Percentiles rank a stretch among this genome's conserved stretches.
These are phyloP conservation scores for Pleodorina starrii DNA, from an alignment of 139 green algal genomes.

Conservation along the genomic window DNA sequence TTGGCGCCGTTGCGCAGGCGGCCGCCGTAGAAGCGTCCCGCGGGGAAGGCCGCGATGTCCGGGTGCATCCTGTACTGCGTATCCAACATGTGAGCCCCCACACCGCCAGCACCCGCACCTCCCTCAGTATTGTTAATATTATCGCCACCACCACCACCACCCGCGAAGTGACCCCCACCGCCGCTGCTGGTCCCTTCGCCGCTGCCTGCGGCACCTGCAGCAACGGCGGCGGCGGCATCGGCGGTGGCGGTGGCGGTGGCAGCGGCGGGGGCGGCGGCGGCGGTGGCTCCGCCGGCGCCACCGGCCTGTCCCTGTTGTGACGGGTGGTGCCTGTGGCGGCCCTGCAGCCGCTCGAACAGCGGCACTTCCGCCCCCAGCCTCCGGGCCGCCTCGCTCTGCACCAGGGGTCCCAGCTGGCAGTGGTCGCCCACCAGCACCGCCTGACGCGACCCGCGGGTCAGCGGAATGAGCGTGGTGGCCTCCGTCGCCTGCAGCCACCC, in stretches of 20 bases:
- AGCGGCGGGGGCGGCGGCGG: background rate
- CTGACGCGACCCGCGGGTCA: constrained; percentile 77
- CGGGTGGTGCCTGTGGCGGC: too few species aligned
- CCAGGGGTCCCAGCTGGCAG: constrained; percentile 88
- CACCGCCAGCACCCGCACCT: background rate
- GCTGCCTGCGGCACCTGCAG: background rate
- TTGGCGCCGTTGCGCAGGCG: constrained; percentile 36
- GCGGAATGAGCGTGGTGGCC: constrained; percentile 85
- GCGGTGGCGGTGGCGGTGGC: background rate
- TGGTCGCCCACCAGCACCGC: constrained; percentile 94
- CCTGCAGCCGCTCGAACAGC: constrained; percentile 51
- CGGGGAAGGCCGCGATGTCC: constrained; percentile 51
- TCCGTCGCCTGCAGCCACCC: constrained; percentile 79
- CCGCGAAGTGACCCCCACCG: background rate
- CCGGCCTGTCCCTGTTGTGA: too few species aligned
- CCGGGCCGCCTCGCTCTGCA: constrained; percentile 72
- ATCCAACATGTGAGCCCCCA: constrained; percentile 47
- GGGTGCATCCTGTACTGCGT: constrained; percentile 70
- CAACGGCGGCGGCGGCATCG: background rate
- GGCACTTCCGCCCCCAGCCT: background rate
- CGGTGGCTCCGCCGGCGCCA: background rate
- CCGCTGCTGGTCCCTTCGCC: background rate
- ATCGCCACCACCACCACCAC: background rate
- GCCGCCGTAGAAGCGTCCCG: constrained; percentile 45
- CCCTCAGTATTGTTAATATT: too few species aligned